These are phyloP conservation scores for Aspergillus panamensis DNA, from an alignment of 495 filamentous ascomycete species.

Conservation along the genomic window DNA sequence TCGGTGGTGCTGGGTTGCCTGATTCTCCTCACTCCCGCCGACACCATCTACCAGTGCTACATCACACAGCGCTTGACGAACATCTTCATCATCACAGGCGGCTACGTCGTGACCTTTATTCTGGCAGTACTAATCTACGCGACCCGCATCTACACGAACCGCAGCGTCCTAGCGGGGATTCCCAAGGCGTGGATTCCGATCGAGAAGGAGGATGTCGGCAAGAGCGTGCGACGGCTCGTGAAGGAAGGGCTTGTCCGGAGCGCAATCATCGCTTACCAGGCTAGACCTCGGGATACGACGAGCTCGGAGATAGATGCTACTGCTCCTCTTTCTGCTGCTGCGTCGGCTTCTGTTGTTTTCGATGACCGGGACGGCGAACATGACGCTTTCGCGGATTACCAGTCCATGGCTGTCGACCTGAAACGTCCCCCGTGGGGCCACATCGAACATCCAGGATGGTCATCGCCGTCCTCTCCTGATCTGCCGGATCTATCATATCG, in stretches of 20 bases:
- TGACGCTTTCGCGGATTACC: constrained; percentile 28
- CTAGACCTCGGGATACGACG: constrained; percentile 57
- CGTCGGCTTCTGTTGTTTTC: not conserved
- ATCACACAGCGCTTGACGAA: constrained; percentile 63
- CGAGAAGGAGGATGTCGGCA: constrained; percentile 68
- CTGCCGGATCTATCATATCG: constrained; percentile 76
- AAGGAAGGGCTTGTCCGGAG: constrained; percentile 66
- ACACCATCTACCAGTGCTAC: constrained; percentile 77
- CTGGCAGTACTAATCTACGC: constrained; percentile 75
- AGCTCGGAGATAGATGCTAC: constrained; percentile 11
- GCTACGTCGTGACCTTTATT: constrained; percentile 70
- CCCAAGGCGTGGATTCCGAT: constrained; percentile 81
- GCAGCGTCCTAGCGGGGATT: constrained; percentile 72
- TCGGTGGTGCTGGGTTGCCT: constrained; percentile 68
- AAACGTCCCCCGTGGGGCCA: constrained; percentile 66
- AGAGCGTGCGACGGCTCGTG: constrained; percentile 71
- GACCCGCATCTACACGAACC: constrained; percentile 82
- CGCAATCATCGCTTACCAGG: constrained; percentile 76
- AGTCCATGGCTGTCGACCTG: constrained; percentile 33
- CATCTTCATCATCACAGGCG: constrained; percentile 77
- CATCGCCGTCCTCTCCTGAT: constrained; percentile 67
- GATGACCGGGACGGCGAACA: constrained; percentile 17
- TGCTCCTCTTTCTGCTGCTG: not conserved
- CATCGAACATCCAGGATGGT: constrained; percentile 87
- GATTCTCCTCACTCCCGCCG: constrained; percentile 76